Base-by-base conservation (phyloP, 225 moss, liverwort and hornwort species). In the Ulota crispa region DNA sequence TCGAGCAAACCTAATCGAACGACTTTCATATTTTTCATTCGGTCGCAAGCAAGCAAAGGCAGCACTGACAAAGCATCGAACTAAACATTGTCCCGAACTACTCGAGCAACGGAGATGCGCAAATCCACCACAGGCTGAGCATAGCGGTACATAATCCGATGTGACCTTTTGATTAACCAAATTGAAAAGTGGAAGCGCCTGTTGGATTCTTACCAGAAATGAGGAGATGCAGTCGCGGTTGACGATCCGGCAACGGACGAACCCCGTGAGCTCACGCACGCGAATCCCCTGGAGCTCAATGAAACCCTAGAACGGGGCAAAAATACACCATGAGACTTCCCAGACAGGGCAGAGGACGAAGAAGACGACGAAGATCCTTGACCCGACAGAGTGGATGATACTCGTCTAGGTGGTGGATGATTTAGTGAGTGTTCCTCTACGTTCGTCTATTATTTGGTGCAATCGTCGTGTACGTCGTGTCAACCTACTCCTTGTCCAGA, bases 221-320 rank as follows among this genome's bases (percentile, higher is more conserved):
- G 53, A 78, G 52, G 54, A 78, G 66, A 78, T 54, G 37, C 53
- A 78, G 66, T 67, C 13, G 28, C 32, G 37, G 67, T 27, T 27
- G 66, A 54, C 19, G 78, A 64, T 32, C 66, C 52, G 9, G 65
- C 52, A 77, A 53, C 36, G 36, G 36, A 54, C 26, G 13, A 66
- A 66, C 52, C 45, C 31, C 26, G 4, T 36, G 36, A 36, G 53
- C 53, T 77, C 53, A 10, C 36, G 65, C 65, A n/a, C 34, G 34
- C 34, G 24, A 53, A 37, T 66, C 77, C 53, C 26, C 19, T 66
- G 32, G 26, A 70, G 55, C 69, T 75, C 11, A 55, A 18, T 75
- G 69, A n/a, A 83, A 83, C 83, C 82, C 83, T 86, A 83, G 86
- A 64, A 75, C 31, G 5, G 36, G 75, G 57, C 53, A 50, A 14